A percentile compares a stretch with the other conserved stretches of the same genome.
Conservation (phyloP, 805 yeast genomes). For the Suhomyces kilbournensis region DNA sequence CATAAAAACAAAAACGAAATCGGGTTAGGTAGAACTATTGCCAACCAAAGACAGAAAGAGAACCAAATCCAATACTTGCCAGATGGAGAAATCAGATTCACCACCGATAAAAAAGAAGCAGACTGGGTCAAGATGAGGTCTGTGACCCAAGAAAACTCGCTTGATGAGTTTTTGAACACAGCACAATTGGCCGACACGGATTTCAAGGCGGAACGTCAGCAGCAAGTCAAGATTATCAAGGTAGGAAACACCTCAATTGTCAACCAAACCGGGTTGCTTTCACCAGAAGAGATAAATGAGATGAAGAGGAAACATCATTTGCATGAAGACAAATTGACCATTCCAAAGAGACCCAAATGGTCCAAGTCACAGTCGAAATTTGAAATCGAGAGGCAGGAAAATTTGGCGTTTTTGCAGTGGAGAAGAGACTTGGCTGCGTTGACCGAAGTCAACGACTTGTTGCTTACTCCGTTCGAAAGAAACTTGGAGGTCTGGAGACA, state of each 20-base stretch:
- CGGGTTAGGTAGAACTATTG: conserved; percentile 83
- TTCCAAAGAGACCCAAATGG: conserved; percentile 95
- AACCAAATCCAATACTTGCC: conserved; percentile 70
- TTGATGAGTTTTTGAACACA: conserved; percentile 91
- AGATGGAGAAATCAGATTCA: conserved; percentile 85
- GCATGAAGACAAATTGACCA: conserved; percentile 68
- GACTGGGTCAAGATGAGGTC: conserved; percentile 88
- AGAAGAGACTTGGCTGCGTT: conserved; percentile 82
- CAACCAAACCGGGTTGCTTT: conserved; percentile 48
- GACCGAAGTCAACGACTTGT: conserved; percentile 79
- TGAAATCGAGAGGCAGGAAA: conserved; percentile 83
- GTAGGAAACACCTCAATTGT: conserved; percentile 52
- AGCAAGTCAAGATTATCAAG: conserved; percentile 79
- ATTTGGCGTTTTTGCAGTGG: conserved; percentile 90
- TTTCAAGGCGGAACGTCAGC: conserved; percentile 85
- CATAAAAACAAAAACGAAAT: conserved; percentile 79
- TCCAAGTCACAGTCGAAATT: conserved; percentile 61
- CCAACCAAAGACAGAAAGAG: conserved; percentile 67
- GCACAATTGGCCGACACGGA: conserved; percentile 96
- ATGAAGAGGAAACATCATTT: conserved; percentile 61
- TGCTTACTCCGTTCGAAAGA: conserved; percentile 95
- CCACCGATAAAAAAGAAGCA: conserved; percentile 81
- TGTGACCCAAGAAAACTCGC: conserved; percentile 88
- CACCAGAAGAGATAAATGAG: conserved; percentile 62
- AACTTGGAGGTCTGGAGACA: conserved; percentile 98